phyloP scores from a whole-genome alignment of 2,329 filamentous ascomycete species.

The Canariomyces notabilis region DNA sequence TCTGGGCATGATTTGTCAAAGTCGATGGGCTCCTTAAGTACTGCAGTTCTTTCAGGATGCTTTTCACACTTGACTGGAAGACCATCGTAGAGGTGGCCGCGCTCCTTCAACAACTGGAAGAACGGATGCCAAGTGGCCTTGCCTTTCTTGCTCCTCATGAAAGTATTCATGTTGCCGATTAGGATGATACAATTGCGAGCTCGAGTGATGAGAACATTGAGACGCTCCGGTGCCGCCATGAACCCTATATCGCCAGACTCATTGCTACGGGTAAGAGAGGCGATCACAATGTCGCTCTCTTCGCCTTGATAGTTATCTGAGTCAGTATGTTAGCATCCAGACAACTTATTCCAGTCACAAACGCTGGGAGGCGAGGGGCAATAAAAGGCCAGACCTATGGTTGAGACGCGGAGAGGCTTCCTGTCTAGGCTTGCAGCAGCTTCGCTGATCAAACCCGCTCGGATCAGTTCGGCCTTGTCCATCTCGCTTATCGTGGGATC shows the following conservation, averaged over 20 bases:
- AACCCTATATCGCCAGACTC: slow-evolving; percentile 61
- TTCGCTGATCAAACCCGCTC: slow-evolving; percentile 55
- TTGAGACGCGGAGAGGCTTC: slow-evolving; percentile 55
- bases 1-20: slow-evolving; percentile 62
- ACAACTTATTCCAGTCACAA: not conserved
- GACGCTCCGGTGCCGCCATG: slow-evolving; percentile 57
- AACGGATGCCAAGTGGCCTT: slow-evolving; percentile 52
- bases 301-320: slow-evolving; percentile 75
- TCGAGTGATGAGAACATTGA: slow-evolving; percentile 66
- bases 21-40: slow-evolving; percentile 47
- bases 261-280: slow-evolving; percentile 64
- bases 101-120: slow-evolving; percentile 49
- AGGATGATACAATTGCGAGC: slow-evolving; percentile 63
- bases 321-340: slow-evolving; percentile 6
- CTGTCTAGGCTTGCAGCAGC: slow-evolving; percentile 49
- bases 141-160: slow-evolving; percentile 55
- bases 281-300: slow-evolving; percentile 68
- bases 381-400: slow-evolving; percentile 51
- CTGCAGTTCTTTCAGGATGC: slow-evolving; percentile 46
- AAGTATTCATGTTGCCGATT: slow-evolving; percentile 65
- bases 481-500: slow-evolving; percentile 65
- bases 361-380: not conserved
- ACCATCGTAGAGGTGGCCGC: slow-evolving; percentile 52
- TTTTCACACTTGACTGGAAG: slow-evolving; percentile 56
- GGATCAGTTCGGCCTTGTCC: slow-evolving; percentile 58